phyloP scores from a whole-genome alignment of 2,329 filamentous ascomycete species.

The Neonectria ditissima region DNA sequence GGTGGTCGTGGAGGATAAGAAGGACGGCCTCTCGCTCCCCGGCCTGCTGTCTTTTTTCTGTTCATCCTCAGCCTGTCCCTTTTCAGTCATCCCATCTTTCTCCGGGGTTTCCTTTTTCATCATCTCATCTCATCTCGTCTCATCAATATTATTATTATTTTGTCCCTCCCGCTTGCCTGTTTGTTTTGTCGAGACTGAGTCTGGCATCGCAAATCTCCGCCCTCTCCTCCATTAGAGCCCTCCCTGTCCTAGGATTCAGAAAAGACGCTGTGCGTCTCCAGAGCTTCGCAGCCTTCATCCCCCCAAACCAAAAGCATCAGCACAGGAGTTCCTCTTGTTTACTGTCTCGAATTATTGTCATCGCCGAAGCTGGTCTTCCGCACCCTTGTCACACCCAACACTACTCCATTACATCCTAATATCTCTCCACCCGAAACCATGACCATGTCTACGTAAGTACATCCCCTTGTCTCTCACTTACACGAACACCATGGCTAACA shows the following conservation, averaged over 20 bases:
- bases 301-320: slow-evolving; percentile 5
- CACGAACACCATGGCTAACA: slow-evolving; percentile 37
- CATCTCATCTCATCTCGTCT: slow-evolving; percentile 10
- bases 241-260: not conserved
- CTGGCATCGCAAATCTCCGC: slow-evolving; percentile 39
- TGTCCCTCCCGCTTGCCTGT: slow-evolving; percentile 13
- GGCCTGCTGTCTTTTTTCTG: slow-evolving; percentile 34
- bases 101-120: slow-evolving; percentile 17
- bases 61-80: slow-evolving; percentile 44
- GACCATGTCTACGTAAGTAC: slow-evolving; percentile 53
- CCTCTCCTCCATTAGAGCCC: not conserved
- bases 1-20: slow-evolving; percentile 40
- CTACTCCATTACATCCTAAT: slow-evolving; percentile 39
- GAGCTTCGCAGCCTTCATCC: slow-evolving; percentile 6
- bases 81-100: slow-evolving; percentile 38
- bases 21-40: slow-evolving; percentile 45
- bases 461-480: slow-evolving; percentile 5
- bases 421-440: slow-evolving; percentile 18
- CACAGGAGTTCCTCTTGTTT: slow-evolving; percentile 8
- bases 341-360: slow-evolving; percentile 29
- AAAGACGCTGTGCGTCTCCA: slow-evolving; percentile 6
- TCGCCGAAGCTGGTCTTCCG: slow-evolving; percentile 42
- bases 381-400: slow-evolving; percentile 30
- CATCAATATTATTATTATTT: slow-evolving; percentile 11
- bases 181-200: slow-evolving; percentile 30